Evolutionary conservation across 2,329 filamentous ascomycete genomes (phyloP).

Genomic region (Tetracladium maxilliforme): DNA sequence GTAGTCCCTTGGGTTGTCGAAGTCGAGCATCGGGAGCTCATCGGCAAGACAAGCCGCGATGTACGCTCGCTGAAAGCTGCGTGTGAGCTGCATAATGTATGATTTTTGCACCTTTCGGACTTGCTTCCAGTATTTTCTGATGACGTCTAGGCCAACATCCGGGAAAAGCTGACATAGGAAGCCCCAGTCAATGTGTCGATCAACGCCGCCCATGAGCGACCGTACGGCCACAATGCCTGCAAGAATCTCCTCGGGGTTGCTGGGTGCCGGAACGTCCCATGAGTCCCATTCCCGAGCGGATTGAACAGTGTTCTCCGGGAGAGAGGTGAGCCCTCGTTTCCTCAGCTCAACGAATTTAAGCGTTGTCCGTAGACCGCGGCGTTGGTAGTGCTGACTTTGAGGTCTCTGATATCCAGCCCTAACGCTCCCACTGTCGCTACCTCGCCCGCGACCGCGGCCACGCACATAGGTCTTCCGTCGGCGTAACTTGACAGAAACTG

Average conservation of each 20-base stretch:
- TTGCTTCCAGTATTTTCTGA: conserved; percentile 40
- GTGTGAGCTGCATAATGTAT: conserved; percentile 39
- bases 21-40: conserved; percentile 47
- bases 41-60: conserved; percentile 49
- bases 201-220: conserved; percentile 43
- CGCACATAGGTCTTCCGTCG: no score
- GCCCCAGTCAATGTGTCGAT: conserved; percentile 45
- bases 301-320: no score
- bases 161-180: conserved; percentile 41
- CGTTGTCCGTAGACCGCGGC: background rate
- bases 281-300: background rate
- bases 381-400: conserved; percentile 1
- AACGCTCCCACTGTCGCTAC: no score
- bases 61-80: conserved; percentile 51
- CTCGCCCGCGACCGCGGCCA: no score
- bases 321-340: no score
- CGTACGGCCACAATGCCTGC: conserved; percentile 43
- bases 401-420: conserved; percentile 9
- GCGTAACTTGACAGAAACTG: no score
- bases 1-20: conserved; percentile 45
- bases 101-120: conserved; percentile 33
- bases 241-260: conserved; percentile 21
- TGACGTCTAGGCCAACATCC: conserved; percentile 28
- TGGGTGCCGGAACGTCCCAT: conserved; percentile 1
- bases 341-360: background rate